Percentiles rank a stretch among this genome's conserved stretches.
phyloP scores from a whole-genome alignment of 768 basidiomycete species.

The Trametes elegans region DNA sequence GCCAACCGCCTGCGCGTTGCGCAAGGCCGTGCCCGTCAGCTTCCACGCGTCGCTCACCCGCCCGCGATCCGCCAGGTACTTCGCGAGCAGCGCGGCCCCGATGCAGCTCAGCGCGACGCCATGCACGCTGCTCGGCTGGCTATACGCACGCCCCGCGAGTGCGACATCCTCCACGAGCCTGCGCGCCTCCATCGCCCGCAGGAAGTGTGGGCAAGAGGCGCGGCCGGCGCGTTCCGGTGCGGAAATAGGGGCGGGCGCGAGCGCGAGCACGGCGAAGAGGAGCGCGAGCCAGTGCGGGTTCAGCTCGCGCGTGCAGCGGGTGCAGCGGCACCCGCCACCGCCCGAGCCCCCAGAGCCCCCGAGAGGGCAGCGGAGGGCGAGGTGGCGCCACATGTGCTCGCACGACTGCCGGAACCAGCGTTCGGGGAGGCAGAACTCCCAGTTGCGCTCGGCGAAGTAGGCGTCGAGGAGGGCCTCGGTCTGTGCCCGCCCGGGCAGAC shows the following conservation, averaged over 20 bases:
- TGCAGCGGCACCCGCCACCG: conserved; percentile 24
- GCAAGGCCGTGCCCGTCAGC: conserved; percentile 22
- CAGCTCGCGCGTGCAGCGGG: conserved; percentile 34
- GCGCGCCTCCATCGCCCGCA: conserved; percentile 43
- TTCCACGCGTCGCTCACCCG: conserved; percentile 42
- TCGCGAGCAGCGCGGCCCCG: conserved; percentile 43
- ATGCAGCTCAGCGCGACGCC: conserved; percentile 47
- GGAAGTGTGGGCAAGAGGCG: conserved; percentile 34
- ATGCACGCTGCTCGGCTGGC: conserved; percentile 24
- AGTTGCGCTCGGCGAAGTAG: conserved; percentile 48
- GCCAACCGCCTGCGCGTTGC: conserved; percentile 28
- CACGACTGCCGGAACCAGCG: conserved; percentile 45
- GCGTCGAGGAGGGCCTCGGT: conserved; percentile 21
- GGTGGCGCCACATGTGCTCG: conserved; percentile 44
- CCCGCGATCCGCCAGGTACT: conserved; percentile 46
- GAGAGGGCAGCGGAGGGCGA: conserved; percentile 32
- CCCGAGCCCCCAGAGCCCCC: conserved; percentile 23
- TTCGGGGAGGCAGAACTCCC: conserved; percentile 51
- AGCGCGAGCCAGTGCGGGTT: conserved; percentile 52
- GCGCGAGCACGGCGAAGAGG: conserved; percentile 48
- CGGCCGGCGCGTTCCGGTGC: conserved; percentile 12
- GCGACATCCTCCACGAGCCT: conserved; percentile 44
- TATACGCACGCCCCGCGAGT: conserved; percentile 21
- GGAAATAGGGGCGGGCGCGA: too few relatives aligned
- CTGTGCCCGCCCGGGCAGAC: conserved; percentile 20